Percentiles rank a stretch among this genome's conserved stretches.
phyloP scores from a whole-genome alignment of 2,329 filamentous ascomycete genomes.

The Phyllosticta ampelicida region DNA sequence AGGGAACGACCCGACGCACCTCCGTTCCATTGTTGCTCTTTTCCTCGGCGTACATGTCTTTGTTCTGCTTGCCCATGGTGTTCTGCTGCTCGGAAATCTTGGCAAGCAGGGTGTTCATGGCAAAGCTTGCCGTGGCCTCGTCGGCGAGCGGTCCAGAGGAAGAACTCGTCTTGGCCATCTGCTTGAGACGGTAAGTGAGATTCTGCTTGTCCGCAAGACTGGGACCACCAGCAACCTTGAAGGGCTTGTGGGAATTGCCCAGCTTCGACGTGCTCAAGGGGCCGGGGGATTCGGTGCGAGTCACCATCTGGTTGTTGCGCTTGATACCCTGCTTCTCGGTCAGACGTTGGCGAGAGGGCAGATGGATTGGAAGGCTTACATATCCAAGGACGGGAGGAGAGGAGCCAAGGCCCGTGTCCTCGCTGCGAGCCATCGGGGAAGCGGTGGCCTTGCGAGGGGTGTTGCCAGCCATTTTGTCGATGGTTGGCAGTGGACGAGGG shows the following conservation, averaged over 20 bases:
- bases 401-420: slow-evolving; percentile 24
- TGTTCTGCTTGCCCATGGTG: slow-evolving; percentile 4
- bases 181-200: slow-evolving; percentile 7
- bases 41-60: background rate
- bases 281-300: slow-evolving; percentile 13
- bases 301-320: slow-evolving; percentile 16
- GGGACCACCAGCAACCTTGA: slow-evolving; percentile 14
- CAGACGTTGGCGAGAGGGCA: slow-evolving; percentile 14
- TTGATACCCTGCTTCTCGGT: slow-evolving; percentile 23
- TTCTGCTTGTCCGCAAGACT: slow-evolving; percentile 37
- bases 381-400: slow-evolving; percentile 24
- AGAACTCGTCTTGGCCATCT: slow-evolving; percentile 6
- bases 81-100: slow-evolving; percentile 56
- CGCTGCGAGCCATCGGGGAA: slow-evolving; percentile 18
- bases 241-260: slow-evolving; percentile 17
- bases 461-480: slow-evolving; percentile 30
- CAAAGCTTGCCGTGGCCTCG: background rate
- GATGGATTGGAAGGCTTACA: slow-evolving; percentile 18
- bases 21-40: background rate
- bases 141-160: slow-evolving; percentile 1
- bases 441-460: slow-evolving; percentile 27
- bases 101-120: slow-evolving; percentile 56
- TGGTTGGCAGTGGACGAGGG: slow-evolving; percentile 19
- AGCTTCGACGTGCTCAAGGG: slow-evolving; percentile 28
- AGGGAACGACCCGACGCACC: background rate